Evolutionary conservation across 2,329 filamentous ascomycete species (phyloP).

Genomic region (Cercospora janseana): DNA sequence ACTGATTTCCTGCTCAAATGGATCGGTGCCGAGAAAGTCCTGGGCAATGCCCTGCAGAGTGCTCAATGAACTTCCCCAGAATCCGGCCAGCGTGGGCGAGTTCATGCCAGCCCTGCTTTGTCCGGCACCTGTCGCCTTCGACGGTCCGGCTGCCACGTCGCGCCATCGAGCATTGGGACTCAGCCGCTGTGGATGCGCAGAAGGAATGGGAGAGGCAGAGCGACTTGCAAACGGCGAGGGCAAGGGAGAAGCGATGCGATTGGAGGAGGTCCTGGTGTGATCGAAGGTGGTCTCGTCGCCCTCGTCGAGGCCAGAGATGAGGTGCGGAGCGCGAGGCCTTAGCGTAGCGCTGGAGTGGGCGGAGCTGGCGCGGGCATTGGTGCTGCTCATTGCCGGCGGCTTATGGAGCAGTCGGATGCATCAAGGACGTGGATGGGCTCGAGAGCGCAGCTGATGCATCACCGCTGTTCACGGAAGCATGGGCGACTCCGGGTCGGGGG

Average conservation of each 20-base stretch:
- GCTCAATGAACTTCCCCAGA: constrained; percentile 52
- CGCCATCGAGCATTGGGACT: constrained; percentile 15
- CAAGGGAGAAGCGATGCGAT: constrained; percentile 36
- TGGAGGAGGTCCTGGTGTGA: constrained; percentile 37
- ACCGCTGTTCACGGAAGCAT: not conserved
- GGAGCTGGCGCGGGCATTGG: constrained; percentile 27
- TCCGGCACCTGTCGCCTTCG: constrained; percentile 18
- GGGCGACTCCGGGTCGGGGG: not conserved
- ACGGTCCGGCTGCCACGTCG: constrained; percentile 10
- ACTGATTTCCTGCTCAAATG: constrained; percentile 16
- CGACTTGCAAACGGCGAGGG: constrained; percentile 43
- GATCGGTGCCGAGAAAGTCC: constrained; percentile 48
- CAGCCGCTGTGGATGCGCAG: constrained; percentile 33
- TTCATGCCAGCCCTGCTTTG: constrained; percentile 25
- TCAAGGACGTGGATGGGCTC: not conserved
- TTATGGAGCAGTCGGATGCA: constrained; percentile 7
- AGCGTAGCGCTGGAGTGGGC: constrained; percentile 39
- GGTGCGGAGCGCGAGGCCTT: constrained; percentile 47
- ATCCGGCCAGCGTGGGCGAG: constrained; percentile 40
- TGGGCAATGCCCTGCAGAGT: constrained; percentile 51
- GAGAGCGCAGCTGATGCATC: constrained; percentile 2
- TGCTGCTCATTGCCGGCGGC: constrained; percentile 31
- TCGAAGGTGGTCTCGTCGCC: constrained; percentile 40
- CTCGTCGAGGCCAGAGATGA: constrained; percentile 51
- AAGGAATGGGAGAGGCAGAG: constrained; percentile 45